Base-by-base conservation (phyloP, 176 grass and related monocot genomes). In the Hsuehochloa calcarea region DNA sequence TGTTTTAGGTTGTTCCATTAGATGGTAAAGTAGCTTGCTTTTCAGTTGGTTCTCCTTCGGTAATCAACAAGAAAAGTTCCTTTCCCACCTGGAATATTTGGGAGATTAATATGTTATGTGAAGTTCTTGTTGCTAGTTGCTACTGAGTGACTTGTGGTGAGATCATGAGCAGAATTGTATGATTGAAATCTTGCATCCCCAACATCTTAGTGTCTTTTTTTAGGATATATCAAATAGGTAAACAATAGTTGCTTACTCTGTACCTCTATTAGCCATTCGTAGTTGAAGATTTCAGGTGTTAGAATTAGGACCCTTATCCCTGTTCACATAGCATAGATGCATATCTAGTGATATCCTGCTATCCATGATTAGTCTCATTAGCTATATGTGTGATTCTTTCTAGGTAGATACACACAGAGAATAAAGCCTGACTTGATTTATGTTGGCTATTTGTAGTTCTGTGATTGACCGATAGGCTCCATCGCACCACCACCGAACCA, bases 391-490 rank as follows among this genome's bases (percentile, higher is more conserved):
- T 76, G 46, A 55, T 35, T 65, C 29, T 41, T 39, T 84, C 13
- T 25, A 54, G 68, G 5, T 55, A 64, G 3, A 45, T 5, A 64
- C 70, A 31, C 3, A 74, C 0, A 41, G 3, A 72, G 55, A 13
- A 51, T 19, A 31, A 1, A 0, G 40, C 23, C 29, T 75, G 4
- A 34, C 23, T 41, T 55, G 13, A 54, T 80, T 63, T 9, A n/a
- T 62, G 38, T 58, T n/a, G 26, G 15, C 10, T 85, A 74, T 52
- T 85, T 85, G 77, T 70, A 85, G 77, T 13, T 59, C 10, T 69
- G 34, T 45, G 60, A 68, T 9, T 75, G 62, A 19, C 8, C 19
- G 3, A 5, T 3, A 14, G 13, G 65, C 55, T 61, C 11, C 25
- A 35, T 5, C 51, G 3, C 72, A 85, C 26, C 29, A 26, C 16